Conservation (phyloP, 352 stramenopile species). For the Pythium pyrilobum region DNA sequence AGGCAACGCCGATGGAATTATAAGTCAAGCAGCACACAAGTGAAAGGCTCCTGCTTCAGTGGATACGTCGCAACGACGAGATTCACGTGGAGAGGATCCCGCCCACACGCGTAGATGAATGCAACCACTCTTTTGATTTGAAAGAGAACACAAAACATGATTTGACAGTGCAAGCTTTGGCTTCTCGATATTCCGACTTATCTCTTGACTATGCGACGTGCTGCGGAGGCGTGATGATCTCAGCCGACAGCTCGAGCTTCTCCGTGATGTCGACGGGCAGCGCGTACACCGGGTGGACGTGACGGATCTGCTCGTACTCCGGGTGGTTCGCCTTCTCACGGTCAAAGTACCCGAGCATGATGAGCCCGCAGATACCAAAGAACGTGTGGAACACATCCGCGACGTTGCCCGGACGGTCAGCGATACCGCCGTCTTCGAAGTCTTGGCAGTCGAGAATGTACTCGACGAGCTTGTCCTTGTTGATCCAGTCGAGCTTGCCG, state of each 20-base stretch:
- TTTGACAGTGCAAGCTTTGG: neutral
- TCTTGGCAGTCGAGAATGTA: slow-evolving; percentile 97
- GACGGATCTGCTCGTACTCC: slow-evolving; percentile 64
- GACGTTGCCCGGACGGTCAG: slow-evolving; percentile 95
- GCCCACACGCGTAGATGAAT: slow-evolving; percentile 12
- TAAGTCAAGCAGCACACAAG: slow-evolving; percentile 25
- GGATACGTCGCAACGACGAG: too few species aligned
- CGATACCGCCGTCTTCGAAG: slow-evolving; percentile 96
- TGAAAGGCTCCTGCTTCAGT: too few species aligned
- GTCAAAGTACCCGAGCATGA: slow-evolving; percentile 93
- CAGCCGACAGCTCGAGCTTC: slow-evolving; percentile 76
- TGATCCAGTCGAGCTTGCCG: slow-evolving; percentile 94
- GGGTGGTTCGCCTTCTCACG: slow-evolving; percentile 44
- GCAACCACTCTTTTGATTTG: neutral
- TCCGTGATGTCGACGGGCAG: slow-evolving; percentile 90
- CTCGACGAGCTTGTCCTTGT: slow-evolving; percentile 88
- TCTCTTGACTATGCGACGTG: neutral
- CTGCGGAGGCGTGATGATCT: slow-evolving; percentile 40
- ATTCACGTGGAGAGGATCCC: too few species aligned
- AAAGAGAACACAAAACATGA: neutral
- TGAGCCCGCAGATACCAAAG: slow-evolving; percentile 95
- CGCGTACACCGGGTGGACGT: slow-evolving; percentile 95
- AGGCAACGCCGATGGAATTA: slow-evolving; percentile 74
- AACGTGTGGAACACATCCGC: slow-evolving; percentile 99
- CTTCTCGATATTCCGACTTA: neutral